These are phyloP conservation scores for Lachancea mirantina DNA, from an alignment of 805 yeast species.

Conservation along the genomic window DNA sequence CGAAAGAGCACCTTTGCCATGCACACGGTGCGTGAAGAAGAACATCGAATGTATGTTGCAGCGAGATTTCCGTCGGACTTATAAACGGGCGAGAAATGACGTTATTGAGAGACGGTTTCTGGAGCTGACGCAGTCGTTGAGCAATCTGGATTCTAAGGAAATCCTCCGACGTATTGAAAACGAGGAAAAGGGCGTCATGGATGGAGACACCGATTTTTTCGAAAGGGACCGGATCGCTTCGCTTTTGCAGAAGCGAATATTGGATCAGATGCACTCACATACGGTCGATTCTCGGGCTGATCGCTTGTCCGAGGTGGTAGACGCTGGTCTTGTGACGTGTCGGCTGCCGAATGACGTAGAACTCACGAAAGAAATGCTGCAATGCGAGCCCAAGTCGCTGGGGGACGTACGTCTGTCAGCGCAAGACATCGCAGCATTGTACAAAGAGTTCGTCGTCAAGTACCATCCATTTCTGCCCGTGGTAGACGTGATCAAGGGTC, in stretches of 20 bases:
- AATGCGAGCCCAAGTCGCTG: constrained; percentile 60
- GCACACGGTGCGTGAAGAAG: constrained; percentile 73
- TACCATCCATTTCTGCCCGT: constrained; percentile 87
- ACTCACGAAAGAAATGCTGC: constrained; percentile 34
- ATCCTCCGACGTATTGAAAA: constrained; percentile 22
- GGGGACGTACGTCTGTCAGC: constrained; percentile 61
- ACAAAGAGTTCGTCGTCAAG: constrained; percentile 58
- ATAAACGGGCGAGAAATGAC: constrained; percentile 78
- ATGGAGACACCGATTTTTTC: background rate
- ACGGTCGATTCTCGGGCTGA: no score
- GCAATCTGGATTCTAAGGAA: constrained; percentile 26
- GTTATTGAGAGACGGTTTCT: constrained; percentile 73
- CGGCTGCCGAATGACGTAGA: no score
- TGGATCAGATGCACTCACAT: no score
- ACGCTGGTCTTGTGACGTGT: no score
- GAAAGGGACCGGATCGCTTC: background rate
- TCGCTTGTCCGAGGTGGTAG: no score
- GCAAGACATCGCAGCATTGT: constrained; percentile 55
- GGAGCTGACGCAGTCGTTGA: constrained; percentile 53
- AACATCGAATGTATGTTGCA: constrained; percentile 64
- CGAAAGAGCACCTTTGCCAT: constrained; percentile 67
- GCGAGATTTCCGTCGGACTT: constrained; percentile 80
- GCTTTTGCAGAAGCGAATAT: background rate
- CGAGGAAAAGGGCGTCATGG: constrained; percentile 24
- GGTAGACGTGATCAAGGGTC: constrained; percentile 74